These are phyloP conservation scores for Hevea brasiliensis DNA, from an alignment of 345 rosid species.

Conservation along the genomic window DNA sequence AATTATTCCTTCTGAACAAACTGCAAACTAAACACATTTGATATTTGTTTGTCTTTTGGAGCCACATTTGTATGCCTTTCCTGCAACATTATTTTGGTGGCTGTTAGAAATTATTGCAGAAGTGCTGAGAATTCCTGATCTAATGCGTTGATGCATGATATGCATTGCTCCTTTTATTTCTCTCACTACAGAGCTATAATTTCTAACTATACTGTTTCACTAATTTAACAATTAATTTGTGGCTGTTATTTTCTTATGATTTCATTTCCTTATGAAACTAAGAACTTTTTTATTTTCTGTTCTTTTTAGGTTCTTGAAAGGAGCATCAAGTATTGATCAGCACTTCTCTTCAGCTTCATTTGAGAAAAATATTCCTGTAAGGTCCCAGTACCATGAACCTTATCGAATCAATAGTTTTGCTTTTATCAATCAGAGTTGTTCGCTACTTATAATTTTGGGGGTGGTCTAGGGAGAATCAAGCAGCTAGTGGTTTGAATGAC, in stretches of 20 bases:
- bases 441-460: background rate
- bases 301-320: constrained; percentile 69
- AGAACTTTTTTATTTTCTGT: background rate
- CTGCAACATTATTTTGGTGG: background rate
- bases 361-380: constrained; percentile 86
- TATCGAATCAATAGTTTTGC: background rate
- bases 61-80: background rate
- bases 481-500: background rate
- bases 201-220: background rate
- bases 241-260: constrained; percentile 5
- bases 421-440: background rate
- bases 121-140: background rate
- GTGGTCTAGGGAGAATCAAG: background rate
- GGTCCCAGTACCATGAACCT: constrained; percentile 24
- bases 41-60: background rate
- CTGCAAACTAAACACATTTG: background rate
- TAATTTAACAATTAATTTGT: background rate
- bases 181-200: background rate
- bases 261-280: constrained; percentile 5
- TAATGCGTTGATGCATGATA: constrained; percentile 2
- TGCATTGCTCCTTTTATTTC: background rate
- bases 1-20: too few relatives aligned
- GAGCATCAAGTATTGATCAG: constrained; percentile 89
- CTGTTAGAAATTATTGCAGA: background rate
- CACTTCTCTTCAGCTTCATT: constrained; percentile 73